A percentile compares a stretch with the other conserved stretches of the same genome.
Evolutionary conservation across 768 basidiomycete genomes (phyloP).

Genomic region (Floccularia luteovirens): DNA sequence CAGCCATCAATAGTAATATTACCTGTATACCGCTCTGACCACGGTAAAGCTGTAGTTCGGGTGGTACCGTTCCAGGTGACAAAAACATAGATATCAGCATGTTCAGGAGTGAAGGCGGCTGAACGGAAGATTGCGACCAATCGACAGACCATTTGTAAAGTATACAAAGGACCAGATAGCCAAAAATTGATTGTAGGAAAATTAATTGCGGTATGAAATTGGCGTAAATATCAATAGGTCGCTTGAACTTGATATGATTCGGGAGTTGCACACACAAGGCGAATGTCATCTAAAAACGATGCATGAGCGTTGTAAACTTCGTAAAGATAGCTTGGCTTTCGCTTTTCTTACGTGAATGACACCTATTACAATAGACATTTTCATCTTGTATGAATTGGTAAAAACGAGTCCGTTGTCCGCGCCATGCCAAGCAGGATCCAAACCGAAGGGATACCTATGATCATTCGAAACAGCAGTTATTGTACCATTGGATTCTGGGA

Average conservation of each 20-base stretch:
- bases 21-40: constrained; percentile 86
- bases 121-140: constrained; percentile 64
- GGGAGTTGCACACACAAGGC: constrained; percentile 93
- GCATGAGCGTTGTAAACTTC: too few relatives aligned
- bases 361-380: constrained; percentile 95
- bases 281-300: constrained; percentile 82
- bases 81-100: constrained; percentile 98
- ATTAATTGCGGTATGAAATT: constrained; percentile 98
- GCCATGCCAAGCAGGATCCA: constrained; percentile 95
- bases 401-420: constrained; percentile 89
- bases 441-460: constrained; percentile 82
- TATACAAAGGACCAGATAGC: constrained; percentile 91
- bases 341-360: constrained; percentile 80
- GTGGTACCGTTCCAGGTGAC: constrained; percentile 72
- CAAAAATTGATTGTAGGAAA: constrained; percentile 97
- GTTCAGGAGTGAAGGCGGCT: constrained; percentile 87
- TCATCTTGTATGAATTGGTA: constrained; percentile 99
- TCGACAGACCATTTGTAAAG: constrained; percentile 96
- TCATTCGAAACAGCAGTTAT: constrained; percentile 51
- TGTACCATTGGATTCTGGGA: constrained; percentile 43
- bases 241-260: constrained; percentile 93
- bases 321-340: too few relatives aligned
- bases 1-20: constrained; percentile 69
- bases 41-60: constrained; percentile 65
- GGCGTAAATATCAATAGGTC: constrained; percentile 77